These are phyloP conservation scores for Leccinellum rugosiceps DNA, from an alignment of 768 basidiomycete species.

Conservation along the genomic window DNA sequence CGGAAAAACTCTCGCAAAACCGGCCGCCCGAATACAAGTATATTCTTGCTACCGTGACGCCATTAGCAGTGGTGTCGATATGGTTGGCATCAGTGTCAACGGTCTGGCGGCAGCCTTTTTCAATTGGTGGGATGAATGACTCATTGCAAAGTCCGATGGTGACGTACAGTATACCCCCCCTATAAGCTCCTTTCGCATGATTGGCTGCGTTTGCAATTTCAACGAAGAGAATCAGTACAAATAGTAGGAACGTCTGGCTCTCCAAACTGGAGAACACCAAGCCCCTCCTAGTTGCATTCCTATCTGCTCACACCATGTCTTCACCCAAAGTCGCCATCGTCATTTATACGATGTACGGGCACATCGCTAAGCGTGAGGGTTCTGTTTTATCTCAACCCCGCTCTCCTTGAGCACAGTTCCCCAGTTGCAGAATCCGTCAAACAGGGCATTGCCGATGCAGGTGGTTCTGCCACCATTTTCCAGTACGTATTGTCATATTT, in stretches of 20 bases:
- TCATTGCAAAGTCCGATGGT: not conserved
- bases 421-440: constrained; percentile 58
- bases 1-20: not conserved
- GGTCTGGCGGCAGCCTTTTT: not conserved
- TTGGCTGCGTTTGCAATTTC: no score
- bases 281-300: not conserved
- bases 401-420: constrained; percentile 2
- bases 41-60: not conserved
- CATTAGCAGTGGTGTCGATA: not conserved
- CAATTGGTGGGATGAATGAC: not conserved
- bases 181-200: constrained; percentile 9
- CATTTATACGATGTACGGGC: constrained; percentile 74
- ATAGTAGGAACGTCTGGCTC: not conserved
- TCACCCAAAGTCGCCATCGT: constrained; percentile 63
- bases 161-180: constrained; percentile 6
- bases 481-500: constrained; percentile 40
- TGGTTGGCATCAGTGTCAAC: not conserved
- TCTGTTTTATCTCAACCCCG: not conserved
- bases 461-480: constrained; percentile 50
- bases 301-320: constrained; percentile 32
- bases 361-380: constrained; percentile 61
- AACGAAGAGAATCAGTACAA: constrained; percentile 13
- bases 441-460: constrained; percentile 45
- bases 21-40: not conserved
- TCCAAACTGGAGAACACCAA: not conserved